These are phyloP conservation scores for Tetragonia tetragonoides DNA, from an alignment of 148 eudicot genomes.

Conservation along the genomic window DNA sequence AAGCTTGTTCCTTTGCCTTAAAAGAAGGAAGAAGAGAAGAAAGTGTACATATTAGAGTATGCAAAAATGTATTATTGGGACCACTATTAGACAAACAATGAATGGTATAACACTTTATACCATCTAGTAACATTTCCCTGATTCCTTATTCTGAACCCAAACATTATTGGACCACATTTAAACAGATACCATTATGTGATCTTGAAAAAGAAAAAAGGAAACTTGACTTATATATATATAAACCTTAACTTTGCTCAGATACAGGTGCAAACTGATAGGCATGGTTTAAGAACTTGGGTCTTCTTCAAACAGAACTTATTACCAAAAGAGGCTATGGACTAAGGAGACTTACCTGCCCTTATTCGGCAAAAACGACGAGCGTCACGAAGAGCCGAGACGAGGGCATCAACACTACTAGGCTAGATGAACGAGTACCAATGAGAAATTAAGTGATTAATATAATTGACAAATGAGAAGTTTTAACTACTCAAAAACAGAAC, in stretches of 20 bases:
- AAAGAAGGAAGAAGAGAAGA: constrained; percentile 24
- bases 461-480: too few relatives aligned
- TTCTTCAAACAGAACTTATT: background rate
- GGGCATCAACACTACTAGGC: background rate
- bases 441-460: background rate
- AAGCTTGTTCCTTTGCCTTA: constrained; percentile 29
- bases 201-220: background rate
- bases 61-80: constrained; percentile 20
- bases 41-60: background rate
- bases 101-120: background rate
- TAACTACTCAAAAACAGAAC: background rate
- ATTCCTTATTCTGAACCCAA: constrained; percentile 9
- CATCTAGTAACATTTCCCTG: background rate
- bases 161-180: constrained; percentile 18
- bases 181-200: background rate
- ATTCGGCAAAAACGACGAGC: constrained; percentile 4
- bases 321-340: constrained; percentile 9
- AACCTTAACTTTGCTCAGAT: background rate
- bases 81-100: constrained; percentile 11
- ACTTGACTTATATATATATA: background rate
- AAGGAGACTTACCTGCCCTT: constrained; percentile 12
- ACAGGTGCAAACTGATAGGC: background rate
- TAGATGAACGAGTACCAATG: background rate
- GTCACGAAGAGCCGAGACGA: background rate
- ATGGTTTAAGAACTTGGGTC: background rate